Conservation (phyloP, 371 early-diverging fungal genomes). For the Chytridium lagenaria region DNA sequence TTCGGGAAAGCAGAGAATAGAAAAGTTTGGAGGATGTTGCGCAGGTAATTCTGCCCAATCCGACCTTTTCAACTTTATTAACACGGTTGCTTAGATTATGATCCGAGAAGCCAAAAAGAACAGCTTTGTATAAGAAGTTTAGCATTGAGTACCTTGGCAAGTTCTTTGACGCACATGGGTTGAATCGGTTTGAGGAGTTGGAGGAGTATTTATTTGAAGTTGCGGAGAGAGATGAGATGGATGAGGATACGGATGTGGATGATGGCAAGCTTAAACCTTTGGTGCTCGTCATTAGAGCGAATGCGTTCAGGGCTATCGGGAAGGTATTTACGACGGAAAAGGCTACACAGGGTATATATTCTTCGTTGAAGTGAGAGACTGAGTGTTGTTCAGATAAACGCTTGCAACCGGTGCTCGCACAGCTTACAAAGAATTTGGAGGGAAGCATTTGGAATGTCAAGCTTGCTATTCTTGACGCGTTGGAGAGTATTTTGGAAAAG, state of each 20-base stretch:
- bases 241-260: slow-evolving; percentile 66
- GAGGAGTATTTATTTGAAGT: slow-evolving; percentile 64
- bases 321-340: slow-evolving; percentile 56
- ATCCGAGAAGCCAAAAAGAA: slow-evolving; percentile 76
- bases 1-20: slow-evolving; percentile 44
- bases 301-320: slow-evolving; percentile 71
- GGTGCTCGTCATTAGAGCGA: slow-evolving; percentile 69
- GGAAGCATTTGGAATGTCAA: slow-evolving; percentile 80
- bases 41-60: too few species aligned
- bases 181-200: slow-evolving; percentile 64
- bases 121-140: slow-evolving; percentile 71
- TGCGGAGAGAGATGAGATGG: slow-evolving; percentile 68
- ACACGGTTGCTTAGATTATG: slow-evolving; percentile 52
- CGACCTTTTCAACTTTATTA: too few species aligned
- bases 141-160: slow-evolving; percentile 70
- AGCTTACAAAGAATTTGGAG: slow-evolving; percentile 51
- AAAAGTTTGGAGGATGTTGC: slow-evolving; percentile 54
- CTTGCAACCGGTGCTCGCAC: slow-evolving; percentile 41
- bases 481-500: slow-evolving; percentile 58
- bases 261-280: slow-evolving; percentile 43
- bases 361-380: not conserved
- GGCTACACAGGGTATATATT: slow-evolving; percentile 56
- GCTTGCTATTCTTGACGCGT: slow-evolving; percentile 64
- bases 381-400: slow-evolving; percentile 43
- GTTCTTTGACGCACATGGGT: slow-evolving; percentile 63